Evolutionary conservation across 2,329 filamentous ascomycete genomes (phyloP), one percentile per base, ranked within the genome.

Genomic region (Paecilomyces niveus): DNA sequence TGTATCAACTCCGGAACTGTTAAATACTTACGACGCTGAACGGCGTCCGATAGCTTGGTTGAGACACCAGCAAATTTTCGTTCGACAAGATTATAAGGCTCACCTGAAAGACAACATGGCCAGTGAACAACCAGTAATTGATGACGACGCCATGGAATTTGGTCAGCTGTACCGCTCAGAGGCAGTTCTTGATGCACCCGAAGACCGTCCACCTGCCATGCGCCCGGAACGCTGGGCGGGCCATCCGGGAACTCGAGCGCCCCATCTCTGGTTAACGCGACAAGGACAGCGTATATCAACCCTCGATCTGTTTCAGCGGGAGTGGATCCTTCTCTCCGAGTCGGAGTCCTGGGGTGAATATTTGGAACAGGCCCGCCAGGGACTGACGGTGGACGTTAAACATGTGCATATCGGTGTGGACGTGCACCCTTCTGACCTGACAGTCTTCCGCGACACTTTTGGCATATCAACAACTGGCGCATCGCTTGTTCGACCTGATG

Each of bases 1-100:
- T 7, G 13, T 15, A 39, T 39, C 35, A 7, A 9, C n/a, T n/a
- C 15, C 39, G 18, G 7, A 45, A 18, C n/a, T 45, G 15, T n/a
- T 45, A 11, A 66, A 70, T 1, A 76, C 75, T 0, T 79, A 79
- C 55, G 68, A 74, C 11, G 56, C 52, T 0, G 78, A 80, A 62
- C 66, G 77, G 4, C 64, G 68, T 5, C 71, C 75, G 1, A 69
- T 74, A 8, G 75, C 63, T 11, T 51, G 54, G 21, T 53, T 65
- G 22, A 61, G 66, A 18, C 64, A 68, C 55, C 64, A 67, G 24
- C 65, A 68, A 53, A 66, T 67, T 32, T 68, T 68, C 50, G 62
- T 59, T 10, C 63, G 66, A n/a, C 56, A 59, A 1, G 66, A 68
- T 33, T 68, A 62, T 26, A 65, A 66, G 24, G 49, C 61, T 0